Percentiles rank a stretch among this genome's conserved stretches.
These are phyloP conservation scores for Selaginella tamariscina DNA, from an alignment of 75 land plant genomes.

Conservation along the genomic window DNA sequence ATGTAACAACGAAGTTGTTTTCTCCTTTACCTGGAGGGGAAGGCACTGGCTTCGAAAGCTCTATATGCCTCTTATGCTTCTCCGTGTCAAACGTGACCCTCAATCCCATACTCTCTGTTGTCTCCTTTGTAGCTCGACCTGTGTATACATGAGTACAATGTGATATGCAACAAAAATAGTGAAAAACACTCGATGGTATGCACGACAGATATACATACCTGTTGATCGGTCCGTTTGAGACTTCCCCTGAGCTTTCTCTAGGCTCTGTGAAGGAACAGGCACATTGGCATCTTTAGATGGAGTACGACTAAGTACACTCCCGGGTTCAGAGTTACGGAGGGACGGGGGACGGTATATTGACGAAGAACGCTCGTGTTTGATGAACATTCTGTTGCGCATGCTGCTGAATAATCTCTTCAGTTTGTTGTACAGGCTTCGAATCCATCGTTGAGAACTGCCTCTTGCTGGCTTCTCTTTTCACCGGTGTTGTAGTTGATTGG, in stretches of 20 bases:
- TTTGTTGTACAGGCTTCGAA: background rate
- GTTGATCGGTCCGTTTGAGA: too few species aligned
- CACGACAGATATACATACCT: too few species aligned
- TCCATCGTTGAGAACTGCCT: background rate
- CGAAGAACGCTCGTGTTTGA: background rate
- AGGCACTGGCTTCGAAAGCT: background rate
- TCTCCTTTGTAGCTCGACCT: background rate
- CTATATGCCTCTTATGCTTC: background rate
- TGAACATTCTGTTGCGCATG: background rate
- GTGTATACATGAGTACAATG: background rate
- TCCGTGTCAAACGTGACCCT: conserved; percentile 11
- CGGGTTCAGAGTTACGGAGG: background rate
- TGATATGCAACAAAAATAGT: too few species aligned
- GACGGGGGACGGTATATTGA: conserved; percentile 9
- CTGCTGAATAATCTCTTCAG: background rate
- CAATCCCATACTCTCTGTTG: background rate
- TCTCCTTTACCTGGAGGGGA: background rate
- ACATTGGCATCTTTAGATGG: background rate
- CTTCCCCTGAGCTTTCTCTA: too few species aligned
- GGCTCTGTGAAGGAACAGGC: background rate
- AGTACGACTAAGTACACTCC: background rate
- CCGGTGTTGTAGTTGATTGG: background rate
- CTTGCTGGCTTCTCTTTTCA: background rate
- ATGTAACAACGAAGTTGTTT: conserved; percentile 4
- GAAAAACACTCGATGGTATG: too few species aligned